Evolutionary conservation across 2,329 filamentous ascomycete genomes (phyloP).

Genomic region (Aspergillus ustus): DNA sequence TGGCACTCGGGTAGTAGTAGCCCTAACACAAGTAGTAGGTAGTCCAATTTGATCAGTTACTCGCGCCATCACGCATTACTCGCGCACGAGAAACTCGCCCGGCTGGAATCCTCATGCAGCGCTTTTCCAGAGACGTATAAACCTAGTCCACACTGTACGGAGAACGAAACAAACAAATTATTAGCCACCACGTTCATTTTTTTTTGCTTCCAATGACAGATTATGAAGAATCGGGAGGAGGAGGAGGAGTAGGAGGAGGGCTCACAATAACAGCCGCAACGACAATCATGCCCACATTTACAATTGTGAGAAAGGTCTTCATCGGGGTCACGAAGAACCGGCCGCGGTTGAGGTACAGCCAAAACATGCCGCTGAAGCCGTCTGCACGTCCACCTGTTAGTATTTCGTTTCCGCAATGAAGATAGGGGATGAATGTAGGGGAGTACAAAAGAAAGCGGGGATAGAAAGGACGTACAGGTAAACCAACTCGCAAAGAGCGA

Average conservation of each 20-base stretch:
- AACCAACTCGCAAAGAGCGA: conserved; percentile 73
- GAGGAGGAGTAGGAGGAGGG: neutral
- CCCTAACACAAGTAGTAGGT: too few relatives aligned
- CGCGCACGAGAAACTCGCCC: conserved; percentile 39
- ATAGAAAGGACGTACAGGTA: conserved; percentile 43
- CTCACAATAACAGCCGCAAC: conserved; percentile 32
- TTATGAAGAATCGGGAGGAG: neutral
- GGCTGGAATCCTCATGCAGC: conserved; percentile 37
- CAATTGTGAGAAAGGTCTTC: conserved; percentile 34
- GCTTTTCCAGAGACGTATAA: conserved; percentile 40
- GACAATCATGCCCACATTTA: conserved; percentile 32
- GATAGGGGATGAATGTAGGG: neutral
- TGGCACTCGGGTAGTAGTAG: too few relatives aligned
- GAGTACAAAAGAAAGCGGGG: neutral
- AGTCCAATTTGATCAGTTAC: neutral
- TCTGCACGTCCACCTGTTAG: neutral
- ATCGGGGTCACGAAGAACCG: conserved; percentile 33
- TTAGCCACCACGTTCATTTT: neutral
- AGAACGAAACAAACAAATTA: neutral
- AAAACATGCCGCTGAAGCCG: conserved; percentile 42
- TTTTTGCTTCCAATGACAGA: too few relatives aligned
- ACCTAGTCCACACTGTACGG: conserved; percentile 35
- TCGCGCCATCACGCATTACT: conserved; percentile 27
- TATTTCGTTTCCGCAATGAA: neutral
- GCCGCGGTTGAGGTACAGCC: conserved; percentile 42